Evolutionary conservation across 768 basidiomycete species (phyloP).

Genomic region (Kwoniella pini): DNA sequence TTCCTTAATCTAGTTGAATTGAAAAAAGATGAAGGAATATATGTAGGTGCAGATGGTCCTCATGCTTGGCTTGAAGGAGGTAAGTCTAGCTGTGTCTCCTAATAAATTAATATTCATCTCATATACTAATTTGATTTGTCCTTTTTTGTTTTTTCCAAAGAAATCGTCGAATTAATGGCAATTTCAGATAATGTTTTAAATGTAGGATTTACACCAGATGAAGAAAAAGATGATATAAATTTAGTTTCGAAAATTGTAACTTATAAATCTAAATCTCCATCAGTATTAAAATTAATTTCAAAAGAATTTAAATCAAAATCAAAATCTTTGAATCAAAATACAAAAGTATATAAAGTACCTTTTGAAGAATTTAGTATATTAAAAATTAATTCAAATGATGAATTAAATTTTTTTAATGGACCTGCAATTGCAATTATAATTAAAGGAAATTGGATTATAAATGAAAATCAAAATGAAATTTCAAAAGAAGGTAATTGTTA

Average conservation of each 20-base stretch:
- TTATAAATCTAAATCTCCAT: conserved; percentile 21
- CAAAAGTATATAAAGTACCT: conserved; percentile 34
- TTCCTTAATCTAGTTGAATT: conserved; percentile 81
- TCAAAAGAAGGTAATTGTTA: conserved; percentile 35
- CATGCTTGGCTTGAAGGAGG: conserved; percentile 94
- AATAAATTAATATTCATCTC: too few species aligned
- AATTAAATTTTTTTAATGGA: conserved; percentile 34
- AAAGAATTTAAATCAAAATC: conserved; percentile 23
- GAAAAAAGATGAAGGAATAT: conserved; percentile 83
- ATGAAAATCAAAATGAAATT: conserved; percentile 4
- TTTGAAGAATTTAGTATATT: conserved; percentile 48
- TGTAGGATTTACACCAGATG: conserved; percentile 39
- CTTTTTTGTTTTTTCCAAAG: too few species aligned
- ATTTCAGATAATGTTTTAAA: conserved; percentile 59
- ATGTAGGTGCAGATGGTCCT: conserved; percentile 90
- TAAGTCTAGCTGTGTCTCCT: too few species aligned
- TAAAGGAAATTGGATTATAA: conserved; percentile 13
- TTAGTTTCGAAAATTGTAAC: conserved; percentile 38
- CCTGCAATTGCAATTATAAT: conserved; percentile 40
- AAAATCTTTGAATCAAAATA: conserved; percentile 22
- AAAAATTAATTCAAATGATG: conserved; percentile 27
- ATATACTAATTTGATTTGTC: too few species aligned
- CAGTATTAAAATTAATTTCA: conserved; percentile 13
- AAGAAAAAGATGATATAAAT: conserved; percentile 36
- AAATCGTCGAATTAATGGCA: conserved; percentile 98